Base-by-base conservation (phyloP, 371 early-diverging fungal genomes). In the Apophysomyces trapeziformis region DNA sequence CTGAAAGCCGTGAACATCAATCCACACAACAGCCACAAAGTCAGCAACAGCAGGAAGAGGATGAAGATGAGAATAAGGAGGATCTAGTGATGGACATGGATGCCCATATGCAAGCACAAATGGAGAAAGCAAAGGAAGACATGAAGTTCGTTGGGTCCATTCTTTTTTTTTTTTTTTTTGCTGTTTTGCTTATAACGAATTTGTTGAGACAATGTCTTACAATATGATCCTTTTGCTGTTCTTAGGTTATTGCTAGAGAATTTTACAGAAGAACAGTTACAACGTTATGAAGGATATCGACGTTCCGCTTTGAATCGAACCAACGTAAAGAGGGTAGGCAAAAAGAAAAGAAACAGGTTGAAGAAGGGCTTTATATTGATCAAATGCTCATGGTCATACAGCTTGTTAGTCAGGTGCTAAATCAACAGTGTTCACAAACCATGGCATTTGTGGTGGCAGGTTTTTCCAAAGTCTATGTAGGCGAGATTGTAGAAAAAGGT, bases 391-490 rank as follows among this genome's bases (percentile, higher is more conserved):
- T 26, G 32, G 32, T 26, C 32, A 45, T 18, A 11, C 57, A 90
- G 87, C 75, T 94, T 13, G 88, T 89, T 1, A 84, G 86, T 56
- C 83, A 85, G 21, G 84, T 93, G 16, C 67, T 97, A 12, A 92
- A 92, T 68, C 96, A 97, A 66, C 92, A 92, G 70, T 89, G 91
- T 35, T 90, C 95, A 11, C 88, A 89, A 37, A 96, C 94, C 5
- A 85, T 96, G 77, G 88, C 92, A 0, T 95, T 96, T 80, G 95
- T 96, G 0, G 90, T 99, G 0, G 93, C 94, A 35, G 99, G 98
- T 38, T 92, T 95, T 65, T 87, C 94, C 43, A 99, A 99, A 74
- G 92, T 99, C 12, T 99, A 95, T 85, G 93, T 98, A 2, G 97
- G 98, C 21, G 97, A 99, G 70, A 91, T 99, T 66, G 89, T 96